These are phyloP conservation scores for Umbelopsis sp. DNA, from an alignment of 192 early-diverging fungal genomes.

Conservation along the genomic window DNA sequence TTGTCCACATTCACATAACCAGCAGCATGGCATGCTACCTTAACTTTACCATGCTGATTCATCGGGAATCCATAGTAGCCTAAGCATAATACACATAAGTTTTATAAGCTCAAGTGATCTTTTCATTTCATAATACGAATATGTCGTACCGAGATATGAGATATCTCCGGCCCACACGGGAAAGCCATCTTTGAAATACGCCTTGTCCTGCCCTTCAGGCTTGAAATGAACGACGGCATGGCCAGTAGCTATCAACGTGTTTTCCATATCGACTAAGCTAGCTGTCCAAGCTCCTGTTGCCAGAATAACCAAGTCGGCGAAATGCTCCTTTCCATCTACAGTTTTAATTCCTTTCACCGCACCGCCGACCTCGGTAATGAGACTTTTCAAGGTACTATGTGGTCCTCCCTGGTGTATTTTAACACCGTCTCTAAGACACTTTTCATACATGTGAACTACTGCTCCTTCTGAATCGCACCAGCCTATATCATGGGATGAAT, in stretches of 20 bases:
- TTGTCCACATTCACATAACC: slow-evolving; percentile 47
- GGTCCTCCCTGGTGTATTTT: not conserved
- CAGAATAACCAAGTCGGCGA: slow-evolving; percentile 43
- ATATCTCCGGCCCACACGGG: slow-evolving; percentile 61
- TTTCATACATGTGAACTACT: slow-evolving; percentile 29
- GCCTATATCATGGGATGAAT: slow-evolving; percentile 13
- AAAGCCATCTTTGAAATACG: slow-evolving; percentile 14
- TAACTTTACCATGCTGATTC: slow-evolving; percentile 43
- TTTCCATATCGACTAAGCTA: slow-evolving; percentile 44
- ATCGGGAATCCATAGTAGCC: slow-evolving; percentile 58
- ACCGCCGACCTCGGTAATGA: not conserved
- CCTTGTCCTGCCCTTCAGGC: not conserved
- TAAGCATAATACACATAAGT: not conserved
- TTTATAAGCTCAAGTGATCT: not conserved
- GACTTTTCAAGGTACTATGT: not conserved
- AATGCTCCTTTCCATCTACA: slow-evolving; percentile 42
- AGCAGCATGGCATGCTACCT: slow-evolving; percentile 48
- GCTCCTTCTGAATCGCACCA: slow-evolving; percentile 41
- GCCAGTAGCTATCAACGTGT: slow-evolving; percentile 45
- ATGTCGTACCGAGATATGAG: slow-evolving; percentile 35
- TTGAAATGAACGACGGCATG: slow-evolving; percentile 58
- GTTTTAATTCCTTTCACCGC: slow-evolving; percentile 45
- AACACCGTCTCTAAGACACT: slow-evolving; percentile 32
- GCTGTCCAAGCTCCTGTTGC: slow-evolving; percentile 58
- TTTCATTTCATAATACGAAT: not conserved